These are phyloP conservation scores for Entomortierella beljakovae DNA, from an alignment of 192 early-diverging fungal species.

Conservation along the genomic window DNA sequence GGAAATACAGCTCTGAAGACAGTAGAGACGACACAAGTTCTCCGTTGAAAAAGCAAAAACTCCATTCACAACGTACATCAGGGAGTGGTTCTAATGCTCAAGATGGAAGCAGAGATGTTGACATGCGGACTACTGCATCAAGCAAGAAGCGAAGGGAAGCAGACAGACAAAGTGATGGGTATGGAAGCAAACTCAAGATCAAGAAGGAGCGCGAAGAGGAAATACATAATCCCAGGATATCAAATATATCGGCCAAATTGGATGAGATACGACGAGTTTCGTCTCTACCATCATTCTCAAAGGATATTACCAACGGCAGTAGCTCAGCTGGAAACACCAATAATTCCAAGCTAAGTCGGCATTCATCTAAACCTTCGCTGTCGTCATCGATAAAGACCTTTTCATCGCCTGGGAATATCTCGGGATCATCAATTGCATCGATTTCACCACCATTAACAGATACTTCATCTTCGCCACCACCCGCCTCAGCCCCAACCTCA, in stretches of 20 bases:
- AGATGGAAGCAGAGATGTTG: constrained; percentile 10
- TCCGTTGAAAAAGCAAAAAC: constrained; percentile 32
- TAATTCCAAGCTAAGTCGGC: constrained; percentile 4
- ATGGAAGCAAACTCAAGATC: constrained; percentile 49
- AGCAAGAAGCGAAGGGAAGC: constrained; percentile 47
- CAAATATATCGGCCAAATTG: constrained; percentile 2
- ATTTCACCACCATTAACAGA: constrained; percentile 50
- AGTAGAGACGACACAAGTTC: not conserved
- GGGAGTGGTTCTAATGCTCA: constrained; percentile 3
- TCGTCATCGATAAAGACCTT: constrained; percentile 12
- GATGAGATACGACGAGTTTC: constrained; percentile 43
- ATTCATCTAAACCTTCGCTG: constrained; percentile 9
- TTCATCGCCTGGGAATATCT: constrained; percentile 6
- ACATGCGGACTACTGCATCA: constrained; percentile 7
- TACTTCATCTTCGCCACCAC: constrained; percentile 32
- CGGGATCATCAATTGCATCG: constrained; percentile 40
- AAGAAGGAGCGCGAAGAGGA: constrained; percentile 56
- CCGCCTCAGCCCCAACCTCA: constrained; percentile 5
- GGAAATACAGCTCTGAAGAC: constrained; percentile 15
- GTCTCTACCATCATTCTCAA: constrained; percentile 30
- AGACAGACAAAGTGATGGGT: constrained; percentile 32
- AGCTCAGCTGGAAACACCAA: too few species aligned
- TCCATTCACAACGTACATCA: constrained; percentile 7
- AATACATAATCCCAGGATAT: constrained; percentile 6
- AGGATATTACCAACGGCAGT: constrained; percentile 14